Evolutionary conservation across 495 filamentous ascomycete species (phyloP).

Genomic region (Neurospora sp.): DNA sequence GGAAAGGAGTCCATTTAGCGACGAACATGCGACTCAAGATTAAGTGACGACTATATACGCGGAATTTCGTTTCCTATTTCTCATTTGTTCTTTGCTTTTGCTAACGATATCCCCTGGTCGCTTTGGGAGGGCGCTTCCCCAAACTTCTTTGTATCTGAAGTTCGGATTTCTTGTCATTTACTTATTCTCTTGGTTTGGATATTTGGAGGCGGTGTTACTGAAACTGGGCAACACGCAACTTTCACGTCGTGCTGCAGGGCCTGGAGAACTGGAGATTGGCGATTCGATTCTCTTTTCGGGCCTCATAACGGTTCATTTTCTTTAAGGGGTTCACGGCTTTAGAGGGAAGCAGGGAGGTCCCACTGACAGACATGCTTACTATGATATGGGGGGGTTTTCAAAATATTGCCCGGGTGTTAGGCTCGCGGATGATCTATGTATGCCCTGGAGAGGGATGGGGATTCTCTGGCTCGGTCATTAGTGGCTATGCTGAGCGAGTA

Average conservation of each 20-base stretch:
- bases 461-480: not conserved
- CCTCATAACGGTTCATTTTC: not conserved
- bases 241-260: not conserved
- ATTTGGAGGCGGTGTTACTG: not conserved
- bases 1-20: constrained; percentile 43
- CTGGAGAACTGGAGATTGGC: not conserved
- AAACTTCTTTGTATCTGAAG: not conserved
- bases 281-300: not conserved
- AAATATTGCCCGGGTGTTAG: not conserved
- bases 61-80: constrained; percentile 1
- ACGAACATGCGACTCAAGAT: constrained; percentile 43
- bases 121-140: not conserved
- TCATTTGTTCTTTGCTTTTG: not conserved
- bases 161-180: not conserved
- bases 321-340: not conserved
- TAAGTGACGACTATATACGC: constrained; percentile 8
- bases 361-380: not conserved
- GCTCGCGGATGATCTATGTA: not conserved
- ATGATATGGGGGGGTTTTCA: not conserved
- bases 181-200: not conserved
- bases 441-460: not conserved
- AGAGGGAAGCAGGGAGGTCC: not conserved
- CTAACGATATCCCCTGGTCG: constrained; percentile 1
- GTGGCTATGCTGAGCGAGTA: not conserved
- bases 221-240: not conserved